These are phyloP conservation scores for Tetrapisispora iriomotensis DNA, from an alignment of 805 yeast genomes.

Conservation along the genomic window DNA sequence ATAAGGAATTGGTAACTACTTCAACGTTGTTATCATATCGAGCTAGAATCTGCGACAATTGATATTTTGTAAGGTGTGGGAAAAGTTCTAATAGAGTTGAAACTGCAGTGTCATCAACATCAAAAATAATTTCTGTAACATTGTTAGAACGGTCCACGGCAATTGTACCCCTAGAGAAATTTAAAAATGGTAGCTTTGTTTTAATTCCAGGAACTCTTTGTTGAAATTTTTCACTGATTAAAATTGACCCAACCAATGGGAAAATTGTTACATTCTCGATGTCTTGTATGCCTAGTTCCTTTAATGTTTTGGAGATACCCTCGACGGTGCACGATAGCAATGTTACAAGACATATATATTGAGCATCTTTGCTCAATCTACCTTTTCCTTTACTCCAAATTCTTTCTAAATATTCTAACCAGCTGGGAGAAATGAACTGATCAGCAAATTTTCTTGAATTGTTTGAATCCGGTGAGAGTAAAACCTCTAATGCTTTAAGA, in stretches of 20 bases:
- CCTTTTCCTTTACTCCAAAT: slow-evolving; percentile 51
- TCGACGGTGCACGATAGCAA: slow-evolving; percentile 39
- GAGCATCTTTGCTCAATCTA: slow-evolving; percentile 36
- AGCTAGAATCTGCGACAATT: slow-evolving; percentile 41
- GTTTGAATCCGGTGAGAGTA: slow-evolving; percentile 29
- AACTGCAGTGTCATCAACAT: slow-evolving; percentile 30
- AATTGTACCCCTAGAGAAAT: slow-evolving; percentile 6
- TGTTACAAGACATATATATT: slow-evolving; percentile 43
- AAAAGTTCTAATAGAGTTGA: slow-evolving; percentile 46
- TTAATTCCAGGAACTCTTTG: slow-evolving; percentile 42
- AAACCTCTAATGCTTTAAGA: slow-evolving; percentile 34
- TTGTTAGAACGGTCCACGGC: not conserved
- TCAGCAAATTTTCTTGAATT: slow-evolving; percentile 36
- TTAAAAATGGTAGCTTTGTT: slow-evolving; percentile 41
- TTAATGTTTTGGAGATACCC: slow-evolving; percentile 34
- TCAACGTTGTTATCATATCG: slow-evolving; percentile 46
- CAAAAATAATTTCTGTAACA: slow-evolving; percentile 1
- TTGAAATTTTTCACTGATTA: slow-evolving; percentile 39
- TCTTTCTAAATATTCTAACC: slow-evolving; percentile 53
- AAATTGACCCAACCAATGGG: slow-evolving; percentile 48
- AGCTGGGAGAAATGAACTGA: slow-evolving; percentile 41
- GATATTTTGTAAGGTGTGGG: slow-evolving; percentile 45
- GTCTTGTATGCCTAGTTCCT: slow-evolving; percentile 36
- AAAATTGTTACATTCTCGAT: slow-evolving; percentile 34
- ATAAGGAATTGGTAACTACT: slow-evolving; percentile 42